Conservation (phyloP, 495 filamentous ascomycete species). For the Glarea lozoyensis region DNA sequence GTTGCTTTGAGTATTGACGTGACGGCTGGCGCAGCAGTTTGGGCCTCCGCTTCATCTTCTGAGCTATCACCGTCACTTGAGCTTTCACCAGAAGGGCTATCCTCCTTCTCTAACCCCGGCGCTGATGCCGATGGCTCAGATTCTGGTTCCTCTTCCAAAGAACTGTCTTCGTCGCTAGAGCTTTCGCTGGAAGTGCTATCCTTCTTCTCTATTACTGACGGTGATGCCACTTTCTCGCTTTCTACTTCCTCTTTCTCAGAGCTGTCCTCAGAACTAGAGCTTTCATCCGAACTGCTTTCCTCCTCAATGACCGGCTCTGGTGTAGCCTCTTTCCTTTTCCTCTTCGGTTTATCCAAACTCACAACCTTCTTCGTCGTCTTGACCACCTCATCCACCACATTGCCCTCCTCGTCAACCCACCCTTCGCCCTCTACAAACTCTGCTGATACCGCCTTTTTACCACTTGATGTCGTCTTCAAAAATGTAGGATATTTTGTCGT, state of each 20-base stretch:
- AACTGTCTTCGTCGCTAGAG: too few species aligned
- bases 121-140: too few species aligned
- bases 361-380: constrained; percentile 18
- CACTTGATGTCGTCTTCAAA: constrained; percentile 41
- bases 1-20: too few species aligned
- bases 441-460: constrained; percentile 24
- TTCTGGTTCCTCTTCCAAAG: too few species aligned
- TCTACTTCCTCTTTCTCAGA: too few species aligned
- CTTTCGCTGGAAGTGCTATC: too few species aligned
- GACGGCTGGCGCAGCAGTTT: too few species aligned
- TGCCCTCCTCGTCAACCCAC: constrained; percentile 76
- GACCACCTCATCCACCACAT: constrained; percentile 53
- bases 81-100: constrained; percentile 4
- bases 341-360: constrained; percentile 3
- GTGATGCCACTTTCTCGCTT: too few species aligned
- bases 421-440: constrained; percentile 72
- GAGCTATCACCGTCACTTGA: constrained; percentile 7
- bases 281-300: too few species aligned
- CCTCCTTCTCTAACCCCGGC: constrained; percentile 3
- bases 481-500: constrained; percentile 72
- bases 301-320: too few species aligned
- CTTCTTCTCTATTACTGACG: too few species aligned
- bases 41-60: constrained; percentile 6
- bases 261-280: too few species aligned
- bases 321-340: constrained; percentile 4